Evolutionary conservation across 176 grass and related monocot genomes (phyloP), one percentile per base, ranked within the genome.

Genomic region (Luzula sylvatica): DNA sequence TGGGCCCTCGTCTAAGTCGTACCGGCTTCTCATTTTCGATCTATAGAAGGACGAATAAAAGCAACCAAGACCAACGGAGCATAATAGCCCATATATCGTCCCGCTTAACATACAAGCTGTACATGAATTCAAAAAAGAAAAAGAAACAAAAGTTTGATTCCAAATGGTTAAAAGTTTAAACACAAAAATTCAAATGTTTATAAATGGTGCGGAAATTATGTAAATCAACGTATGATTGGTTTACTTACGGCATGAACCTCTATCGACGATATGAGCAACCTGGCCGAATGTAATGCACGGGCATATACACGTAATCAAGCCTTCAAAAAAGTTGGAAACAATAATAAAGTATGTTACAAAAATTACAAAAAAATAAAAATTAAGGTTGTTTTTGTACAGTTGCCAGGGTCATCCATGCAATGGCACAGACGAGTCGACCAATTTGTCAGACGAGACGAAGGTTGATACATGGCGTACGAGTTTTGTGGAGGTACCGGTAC

Each of bases 381-480:
- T 30, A 0, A 26, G 15, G 55, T 22, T 16, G 40, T 67, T 21
- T 24, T 48, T 71, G 86, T 75, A 87, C 85, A 98, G 81, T 90
- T 98, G 1, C 85, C 85, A 1, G 92, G 85, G 29, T 98, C 92
- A 68, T 98, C 92, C 81, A 83, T 78, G 58, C 92, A 98, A 73
- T 98, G 81, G 81, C 83, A 98, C 46, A 98, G 92, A 16, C 92
- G 78, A 9, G 92, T 98, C 8, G 92, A 98, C 92, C 92, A 98
- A 15, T 8, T 55, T 21, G 46, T 59, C 24, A 89, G 40, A 25
- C 61, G 45, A 67, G 59, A 6, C 52, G 47, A 60, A 3, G 50
- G 18, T 19, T 67, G 49, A 39, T 82, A 59, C 81, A 38, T 72
- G 11, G 60, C 16, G 22, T 32, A 58, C 13, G 17, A 45, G 50